Conservation (phyloP, 257 asterid species). For the Verbascum thapsus region DNA sequence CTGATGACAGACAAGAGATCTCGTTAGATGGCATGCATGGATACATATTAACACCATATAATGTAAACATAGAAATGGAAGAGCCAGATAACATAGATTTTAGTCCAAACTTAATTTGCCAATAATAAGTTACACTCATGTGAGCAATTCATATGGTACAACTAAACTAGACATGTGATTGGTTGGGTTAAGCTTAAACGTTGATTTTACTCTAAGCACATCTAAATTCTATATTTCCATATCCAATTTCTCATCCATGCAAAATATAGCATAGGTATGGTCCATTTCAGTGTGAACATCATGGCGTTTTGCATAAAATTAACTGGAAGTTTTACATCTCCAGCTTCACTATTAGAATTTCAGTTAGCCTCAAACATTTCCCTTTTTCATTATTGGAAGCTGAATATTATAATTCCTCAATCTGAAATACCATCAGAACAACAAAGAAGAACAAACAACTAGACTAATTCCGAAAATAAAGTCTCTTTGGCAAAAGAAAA, state of each 20-base stretch:
- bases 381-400: neutral
- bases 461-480: neutral
- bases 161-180: neutral
- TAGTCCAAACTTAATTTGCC: neutral
- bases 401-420: neutral
- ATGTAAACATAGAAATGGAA: slow-evolving; percentile 7
- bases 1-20: slow-evolving; percentile 39
- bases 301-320: slow-evolving; percentile 1
- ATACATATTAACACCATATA: slow-evolving; percentile 7
- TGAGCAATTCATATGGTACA: neutral
- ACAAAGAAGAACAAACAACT: neutral
- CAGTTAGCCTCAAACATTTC: too few species aligned
- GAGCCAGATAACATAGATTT: neutral
- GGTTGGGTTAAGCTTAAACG: neutral
- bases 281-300: slow-evolving; percentile 6
- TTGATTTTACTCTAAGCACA: neutral
- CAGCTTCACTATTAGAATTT: neutral
- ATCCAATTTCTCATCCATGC: slow-evolving; percentile 7
- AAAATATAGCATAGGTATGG: slow-evolving; percentile 10
- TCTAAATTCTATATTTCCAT: neutral
- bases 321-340: neutral
- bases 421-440: neutral
- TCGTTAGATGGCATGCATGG: slow-evolving; percentile 1
- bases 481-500: neutral
- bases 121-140: neutral